phyloP scores from a whole-genome alignment of 345 rosid species.

The Sonneratia alba region DNA sequence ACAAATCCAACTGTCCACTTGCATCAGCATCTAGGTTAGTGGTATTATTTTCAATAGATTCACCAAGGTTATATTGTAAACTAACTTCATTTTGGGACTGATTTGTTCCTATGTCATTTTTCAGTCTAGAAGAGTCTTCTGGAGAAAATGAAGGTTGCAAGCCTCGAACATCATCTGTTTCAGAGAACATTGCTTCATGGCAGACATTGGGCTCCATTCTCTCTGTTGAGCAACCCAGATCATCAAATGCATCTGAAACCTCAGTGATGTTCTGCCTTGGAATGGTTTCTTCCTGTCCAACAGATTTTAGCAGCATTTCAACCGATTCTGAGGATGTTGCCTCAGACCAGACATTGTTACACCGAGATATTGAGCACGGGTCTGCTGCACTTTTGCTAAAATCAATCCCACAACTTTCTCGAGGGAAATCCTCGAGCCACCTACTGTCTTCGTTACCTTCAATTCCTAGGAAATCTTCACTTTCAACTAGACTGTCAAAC shows the following conservation, averaged over 20 bases:
- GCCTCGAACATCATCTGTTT: slow-evolving; percentile 23
- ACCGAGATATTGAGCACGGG: slow-evolving; percentile 71
- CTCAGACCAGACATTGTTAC: slow-evolving; percentile 91
- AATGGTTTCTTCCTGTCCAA: slow-evolving; percentile 59
- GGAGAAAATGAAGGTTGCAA: slow-evolving; percentile 25
- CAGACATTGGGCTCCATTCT: slow-evolving; percentile 60
- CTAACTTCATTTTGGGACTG: slow-evolving; percentile 26
- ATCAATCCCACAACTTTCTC: slow-evolving; percentile 49
- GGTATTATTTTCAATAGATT: slow-evolving; percentile 14
- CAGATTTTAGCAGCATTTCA: slow-evolving; percentile 64
- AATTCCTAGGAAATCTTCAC: slow-evolving; percentile 36
- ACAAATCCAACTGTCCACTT: slow-evolving; percentile 7
- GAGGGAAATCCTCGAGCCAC: slow-evolving; percentile 85
- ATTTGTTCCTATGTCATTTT: slow-evolving; percentile 30
- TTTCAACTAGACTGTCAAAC: slow-evolving; percentile 33
- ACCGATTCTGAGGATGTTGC: slow-evolving; percentile 33
- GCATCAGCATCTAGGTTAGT: neutral
- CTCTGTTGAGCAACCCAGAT: slow-evolving; percentile 56
- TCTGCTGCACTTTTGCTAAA: slow-evolving; percentile 74
- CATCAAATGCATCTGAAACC: slow-evolving; percentile 55
- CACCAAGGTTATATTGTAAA: slow-evolving; percentile 22
- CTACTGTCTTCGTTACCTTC: slow-evolving; percentile 59
- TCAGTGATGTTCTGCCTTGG: slow-evolving; percentile 32
- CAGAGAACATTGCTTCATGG: slow-evolving; percentile 25
- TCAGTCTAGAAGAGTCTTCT: slow-evolving; percentile 23